Evolutionary conservation across 768 basidiomycete genomes (phyloP).

Genomic region (Arthromyces matolae): DNA sequence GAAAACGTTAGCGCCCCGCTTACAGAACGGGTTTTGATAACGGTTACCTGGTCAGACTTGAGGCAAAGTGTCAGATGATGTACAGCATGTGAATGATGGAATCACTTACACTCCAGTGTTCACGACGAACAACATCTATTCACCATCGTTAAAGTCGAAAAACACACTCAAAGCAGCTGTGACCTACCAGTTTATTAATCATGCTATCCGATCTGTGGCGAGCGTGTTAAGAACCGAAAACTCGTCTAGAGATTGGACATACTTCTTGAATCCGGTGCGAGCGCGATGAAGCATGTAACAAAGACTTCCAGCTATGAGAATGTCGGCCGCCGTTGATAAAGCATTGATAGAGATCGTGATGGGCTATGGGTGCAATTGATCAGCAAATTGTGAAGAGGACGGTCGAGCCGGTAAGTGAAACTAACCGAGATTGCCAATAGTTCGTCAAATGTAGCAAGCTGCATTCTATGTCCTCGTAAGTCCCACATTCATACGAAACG

Average conservation of each 20-base stretch:
- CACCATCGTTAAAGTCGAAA: neutral
- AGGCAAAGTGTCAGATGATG: slow-evolving; percentile 6
- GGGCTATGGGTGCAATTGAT: slow-evolving; percentile 23
- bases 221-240: too few relatives aligned
- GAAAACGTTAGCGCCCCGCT: neutral
- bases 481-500: too few relatives aligned
- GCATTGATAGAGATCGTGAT: slow-evolving; percentile 52
- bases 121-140: slow-evolving; percentile 51
- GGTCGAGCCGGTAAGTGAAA: too few relatives aligned
- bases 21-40: neutral
- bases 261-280: slow-evolving; percentile 51
- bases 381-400: neutral
- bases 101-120: slow-evolving; percentile 46
- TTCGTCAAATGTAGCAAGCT: slow-evolving; percentile 33
- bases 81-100: neutral
- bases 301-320: slow-evolving; percentile 47
- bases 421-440: slow-evolving; percentile 35
- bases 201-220: slow-evolving; percentile 48
- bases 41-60: slow-evolving; percentile 35
- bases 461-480: slow-evolving; percentile 24
- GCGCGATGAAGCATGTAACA: slow-evolving; percentile 43
- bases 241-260: neutral
- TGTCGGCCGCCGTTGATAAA: slow-evolving; percentile 42
- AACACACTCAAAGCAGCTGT: neutral
- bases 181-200: slow-evolving; percentile 44